phyloP scores from a whole-genome alignment of 1,284 basidiomycete genomes.

The Tilletia walkeri region DNA sequence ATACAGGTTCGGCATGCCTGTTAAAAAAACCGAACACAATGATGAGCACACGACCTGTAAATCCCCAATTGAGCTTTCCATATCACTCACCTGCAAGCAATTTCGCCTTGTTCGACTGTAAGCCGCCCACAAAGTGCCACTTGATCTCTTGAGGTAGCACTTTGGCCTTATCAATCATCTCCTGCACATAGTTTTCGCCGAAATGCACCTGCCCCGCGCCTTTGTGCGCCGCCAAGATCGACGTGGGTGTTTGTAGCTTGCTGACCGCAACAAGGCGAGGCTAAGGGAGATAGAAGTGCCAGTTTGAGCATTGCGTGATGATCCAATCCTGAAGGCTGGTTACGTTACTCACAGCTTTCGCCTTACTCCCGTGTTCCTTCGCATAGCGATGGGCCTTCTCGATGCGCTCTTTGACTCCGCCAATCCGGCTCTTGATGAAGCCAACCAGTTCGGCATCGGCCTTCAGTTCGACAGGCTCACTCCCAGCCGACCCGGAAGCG shows the following conservation, averaged over 20 bases:
- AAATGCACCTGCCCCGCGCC: slow-evolving; percentile 76
- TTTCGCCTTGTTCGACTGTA: slow-evolving; percentile 96
- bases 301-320: not conserved
- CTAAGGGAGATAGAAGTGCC: slow-evolving; percentile 9
- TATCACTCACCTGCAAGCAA: slow-evolving; percentile 70
- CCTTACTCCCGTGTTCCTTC: slow-evolving; percentile 23
- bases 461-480: not conserved
- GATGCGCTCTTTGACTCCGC: slow-evolving; percentile 34
- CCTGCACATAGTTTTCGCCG: slow-evolving; percentile 97
- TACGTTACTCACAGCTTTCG: slow-evolving; percentile 21
- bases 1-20: slow-evolving; percentile 84
- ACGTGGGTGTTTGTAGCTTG: slow-evolving; percentile 85
- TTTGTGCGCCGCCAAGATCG: slow-evolving; percentile 67
- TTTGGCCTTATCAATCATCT: slow-evolving; percentile 72
- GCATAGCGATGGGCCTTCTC: slow-evolving; percentile 29
- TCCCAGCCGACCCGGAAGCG: not conserved
- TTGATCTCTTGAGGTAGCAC: slow-evolving; percentile 57
- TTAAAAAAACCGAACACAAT: not conserved
- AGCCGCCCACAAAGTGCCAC: slow-evolving; percentile 95
- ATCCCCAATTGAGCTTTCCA: too few relatives aligned
- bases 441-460: slow-evolving; percentile 12
- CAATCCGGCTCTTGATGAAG: slow-evolving; percentile 18
- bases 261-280: slow-evolving; percentile 81
- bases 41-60: not conserved
- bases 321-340: not conserved